These are phyloP conservation scores for Penicillium ucsense DNA, from an alignment of 495 filamentous ascomycete genomes.

Conservation along the genomic window DNA sequence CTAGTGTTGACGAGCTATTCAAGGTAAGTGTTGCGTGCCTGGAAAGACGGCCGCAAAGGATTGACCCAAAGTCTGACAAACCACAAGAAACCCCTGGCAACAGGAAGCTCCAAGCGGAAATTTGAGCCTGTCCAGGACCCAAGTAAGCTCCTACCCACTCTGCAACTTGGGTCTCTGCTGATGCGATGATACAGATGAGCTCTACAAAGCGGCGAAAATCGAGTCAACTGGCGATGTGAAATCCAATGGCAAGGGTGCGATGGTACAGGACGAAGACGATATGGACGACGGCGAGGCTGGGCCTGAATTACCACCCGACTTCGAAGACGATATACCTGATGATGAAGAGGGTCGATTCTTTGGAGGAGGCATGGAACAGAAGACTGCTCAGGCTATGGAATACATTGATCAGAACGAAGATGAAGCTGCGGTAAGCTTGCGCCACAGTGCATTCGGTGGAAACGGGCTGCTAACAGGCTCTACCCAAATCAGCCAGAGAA, in stretches of 20 bases:
- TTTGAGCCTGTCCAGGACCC: slow-evolving; percentile 60
- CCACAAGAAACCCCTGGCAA: slow-evolving; percentile 32
- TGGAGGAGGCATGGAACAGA: slow-evolving; percentile 74
- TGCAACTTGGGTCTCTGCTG: slow-evolving; percentile 7
- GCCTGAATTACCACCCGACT: slow-evolving; percentile 58
- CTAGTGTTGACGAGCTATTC: slow-evolving; percentile 75
- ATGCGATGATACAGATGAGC: slow-evolving; percentile 43
- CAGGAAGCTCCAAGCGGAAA: slow-evolving; percentile 60
- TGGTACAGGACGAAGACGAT: slow-evolving; percentile 50
- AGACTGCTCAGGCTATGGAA: slow-evolving; percentile 79
- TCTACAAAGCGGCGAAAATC: slow-evolving; percentile 83
- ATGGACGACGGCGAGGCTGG: slow-evolving; percentile 63
- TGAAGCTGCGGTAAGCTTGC: slow-evolving; percentile 31
- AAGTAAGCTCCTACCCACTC: slow-evolving; percentile 39
- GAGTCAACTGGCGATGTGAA: slow-evolving; percentile 50
- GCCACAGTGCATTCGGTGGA: not conserved
- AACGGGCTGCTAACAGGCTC: slow-evolving; percentile 9
- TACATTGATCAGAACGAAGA: slow-evolving; percentile 67
- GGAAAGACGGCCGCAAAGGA: not conserved
- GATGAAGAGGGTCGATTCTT: slow-evolving; percentile 95
- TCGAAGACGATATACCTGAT: slow-evolving; percentile 51
- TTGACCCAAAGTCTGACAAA: slow-evolving; percentile 8
- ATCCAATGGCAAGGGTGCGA: slow-evolving; percentile 48
- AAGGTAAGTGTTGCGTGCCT: slow-evolving; percentile 43
- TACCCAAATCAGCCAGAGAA: slow-evolving; percentile 47